Percentiles rank a stretch among this genome's conserved stretches.
Evolutionary conservation across 1,139 yeast species (phyloP).

Genomic region (Lodderomyces pseudojiufengensis): DNA sequence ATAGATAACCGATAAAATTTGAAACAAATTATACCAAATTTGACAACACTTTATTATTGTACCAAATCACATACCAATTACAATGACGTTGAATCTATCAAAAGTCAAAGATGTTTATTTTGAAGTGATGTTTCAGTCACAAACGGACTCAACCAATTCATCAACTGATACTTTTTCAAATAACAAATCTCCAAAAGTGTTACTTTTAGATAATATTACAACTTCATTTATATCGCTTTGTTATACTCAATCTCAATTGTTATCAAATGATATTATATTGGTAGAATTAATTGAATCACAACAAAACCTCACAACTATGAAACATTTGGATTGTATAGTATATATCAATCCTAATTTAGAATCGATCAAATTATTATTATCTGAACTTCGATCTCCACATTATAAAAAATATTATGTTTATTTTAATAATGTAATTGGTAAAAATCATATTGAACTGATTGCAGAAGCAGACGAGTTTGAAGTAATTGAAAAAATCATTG

Average conservation of each 20-base stretch:
- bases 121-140: slow-evolving; percentile 28
- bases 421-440: slow-evolving; percentile 71
- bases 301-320: slow-evolving; percentile 63
- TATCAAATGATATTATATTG: slow-evolving; percentile 76
- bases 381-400: slow-evolving; percentile 74
- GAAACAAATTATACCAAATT: too few species aligned
- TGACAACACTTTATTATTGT: too few species aligned
- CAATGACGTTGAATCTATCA: slow-evolving; percentile 32
- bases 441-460: slow-evolving; percentile 73
- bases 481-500: slow-evolving; percentile 69
- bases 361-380: slow-evolving; percentile 54
- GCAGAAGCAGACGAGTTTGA: slow-evolving; percentile 92
- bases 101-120: slow-evolving; percentile 38
- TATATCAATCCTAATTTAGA: slow-evolving; percentile 72
- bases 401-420: slow-evolving; percentile 73
- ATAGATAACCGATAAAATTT: too few species aligned
- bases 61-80: too few species aligned
- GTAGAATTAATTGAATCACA: slow-evolving; percentile 67
- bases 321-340: slow-evolving; percentile 78
- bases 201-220: slow-evolving; percentile 75
- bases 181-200: slow-evolving; percentile 54
- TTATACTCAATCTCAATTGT: slow-evolving; percentile 80
- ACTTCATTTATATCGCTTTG: slow-evolving; percentile 81
- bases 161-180: not conserved
- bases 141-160: slow-evolving; percentile 1